Conservation (phyloP, 768 basidiomycete species). For the Epithele typhae region DNA sequence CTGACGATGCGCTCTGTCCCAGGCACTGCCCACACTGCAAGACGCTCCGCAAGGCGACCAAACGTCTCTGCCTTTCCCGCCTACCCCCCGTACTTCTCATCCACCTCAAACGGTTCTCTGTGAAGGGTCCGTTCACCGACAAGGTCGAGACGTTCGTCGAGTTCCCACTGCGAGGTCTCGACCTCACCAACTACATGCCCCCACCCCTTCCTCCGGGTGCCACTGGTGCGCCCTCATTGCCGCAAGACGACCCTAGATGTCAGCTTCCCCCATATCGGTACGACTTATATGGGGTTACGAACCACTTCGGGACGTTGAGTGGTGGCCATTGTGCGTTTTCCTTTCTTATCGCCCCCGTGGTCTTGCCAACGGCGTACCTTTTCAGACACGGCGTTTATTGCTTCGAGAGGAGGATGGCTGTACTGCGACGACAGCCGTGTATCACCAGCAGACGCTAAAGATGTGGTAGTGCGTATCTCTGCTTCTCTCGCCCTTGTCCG, state of each 20-base stretch:
- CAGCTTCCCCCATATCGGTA: slow-evolving; percentile 90
- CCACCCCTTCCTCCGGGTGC: slow-evolving; percentile 65
- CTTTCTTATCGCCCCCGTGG: not conserved
- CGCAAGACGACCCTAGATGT: slow-evolving; percentile 67
- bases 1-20: not conserved
- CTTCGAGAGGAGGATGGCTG: slow-evolving; percentile 84
- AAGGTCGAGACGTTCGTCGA: slow-evolving; percentile 95
- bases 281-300: slow-evolving; percentile 93
- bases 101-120: slow-evolving; percentile 89
- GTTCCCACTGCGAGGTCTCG: slow-evolving; percentile 64
- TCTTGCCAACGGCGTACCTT: slow-evolving; percentile 5
- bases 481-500: slow-evolving; percentile 4
- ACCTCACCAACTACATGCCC: slow-evolving; percentile 82
- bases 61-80: slow-evolving; percentile 85
- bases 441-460: slow-evolving; percentile 63
- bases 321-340: slow-evolving; percentile 87
- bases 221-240: slow-evolving; percentile 38
- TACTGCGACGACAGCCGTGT: slow-evolving; percentile 94
- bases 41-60: slow-evolving; percentile 77
- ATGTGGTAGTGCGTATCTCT: slow-evolving; percentile 69
- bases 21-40: slow-evolving; percentile 98
- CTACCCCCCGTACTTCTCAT: slow-evolving; percentile 91
- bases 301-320: slow-evolving; percentile 91
- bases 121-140: slow-evolving; percentile 89
- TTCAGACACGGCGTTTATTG: slow-evolving; percentile 88